Evolutionary conservation across 129 eudicot genomes (phyloP).

Genomic region (Helianthus tuberosus): DNA sequence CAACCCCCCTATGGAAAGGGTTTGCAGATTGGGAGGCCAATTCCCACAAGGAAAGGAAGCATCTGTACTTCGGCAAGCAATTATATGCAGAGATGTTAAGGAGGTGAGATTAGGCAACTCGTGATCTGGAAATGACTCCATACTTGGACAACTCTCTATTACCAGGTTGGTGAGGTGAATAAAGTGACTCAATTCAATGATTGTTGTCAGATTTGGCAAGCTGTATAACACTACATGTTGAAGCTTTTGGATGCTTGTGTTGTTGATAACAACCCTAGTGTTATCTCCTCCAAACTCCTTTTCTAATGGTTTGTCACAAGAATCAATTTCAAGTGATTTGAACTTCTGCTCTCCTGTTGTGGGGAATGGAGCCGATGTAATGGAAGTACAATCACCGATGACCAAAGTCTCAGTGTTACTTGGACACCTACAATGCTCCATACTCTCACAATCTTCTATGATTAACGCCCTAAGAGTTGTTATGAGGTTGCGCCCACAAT

Average conservation of each 20-base stretch:
- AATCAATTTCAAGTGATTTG: too few relatives aligned
- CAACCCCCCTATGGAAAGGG: neutral
- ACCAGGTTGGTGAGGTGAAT: neutral
- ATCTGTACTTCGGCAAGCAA: neutral
- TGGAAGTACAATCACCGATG: too few relatives aligned
- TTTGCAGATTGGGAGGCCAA: slow-evolving; percentile 25
- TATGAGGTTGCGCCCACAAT: too few relatives aligned
- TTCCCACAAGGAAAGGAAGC: slow-evolving; percentile 11
- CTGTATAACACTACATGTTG: neutral
- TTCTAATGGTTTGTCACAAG: neutral
- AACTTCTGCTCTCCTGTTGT: too few relatives aligned
- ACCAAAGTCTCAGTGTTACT: too few relatives aligned
- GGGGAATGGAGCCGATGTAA: too few relatives aligned
- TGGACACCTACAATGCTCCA: too few relatives aligned
- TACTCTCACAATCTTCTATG: too few relatives aligned
- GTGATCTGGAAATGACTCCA: neutral
- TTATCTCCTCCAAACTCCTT: neutral
- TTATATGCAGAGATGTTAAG: neutral
- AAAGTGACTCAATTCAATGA: neutral
- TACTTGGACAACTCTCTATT: neutral
- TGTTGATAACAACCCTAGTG: neutral
- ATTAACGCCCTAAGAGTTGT: too few relatives aligned
- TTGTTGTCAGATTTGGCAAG: neutral
- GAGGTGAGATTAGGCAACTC: neutral
- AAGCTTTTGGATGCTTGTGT: slow-evolving; percentile 8